Conservation (phyloP, 257 asterid species). For the Vinca minor region DNA sequence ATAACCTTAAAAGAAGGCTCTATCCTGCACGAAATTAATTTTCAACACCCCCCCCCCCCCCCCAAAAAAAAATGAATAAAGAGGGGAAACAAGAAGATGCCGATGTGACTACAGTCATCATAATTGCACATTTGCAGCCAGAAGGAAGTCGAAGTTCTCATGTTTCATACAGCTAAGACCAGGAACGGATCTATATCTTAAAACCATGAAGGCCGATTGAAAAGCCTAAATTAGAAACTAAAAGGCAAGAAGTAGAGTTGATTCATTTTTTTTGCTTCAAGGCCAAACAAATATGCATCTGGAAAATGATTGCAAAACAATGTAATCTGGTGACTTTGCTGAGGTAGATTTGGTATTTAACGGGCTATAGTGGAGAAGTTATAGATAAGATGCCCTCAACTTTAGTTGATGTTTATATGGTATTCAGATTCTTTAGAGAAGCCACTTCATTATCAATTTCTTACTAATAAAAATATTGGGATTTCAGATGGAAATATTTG, state of each 20-base stretch:
- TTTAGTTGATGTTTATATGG: background rate
- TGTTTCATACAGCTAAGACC: background rate
- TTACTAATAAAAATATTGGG: background rate
- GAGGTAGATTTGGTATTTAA: background rate
- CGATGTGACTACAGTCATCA: no score
- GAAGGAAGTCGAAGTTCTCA: background rate
- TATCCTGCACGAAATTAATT: background rate
- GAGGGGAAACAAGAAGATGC: background rate
- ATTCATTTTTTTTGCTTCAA: background rate
- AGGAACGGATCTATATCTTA: background rate
- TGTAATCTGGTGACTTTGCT: background rate
- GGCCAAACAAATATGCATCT: background rate
- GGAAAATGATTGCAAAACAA: background rate
- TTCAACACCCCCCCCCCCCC: no score
- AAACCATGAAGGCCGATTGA: background rate
- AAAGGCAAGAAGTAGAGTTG: background rate
- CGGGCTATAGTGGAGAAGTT: background rate
- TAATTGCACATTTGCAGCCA: background rate
- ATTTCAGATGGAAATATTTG: constrained; percentile 26
- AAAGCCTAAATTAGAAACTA: background rate
- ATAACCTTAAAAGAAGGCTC: background rate
- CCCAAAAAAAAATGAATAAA: no score
- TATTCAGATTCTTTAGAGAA: background rate
- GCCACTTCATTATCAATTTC: background rate
- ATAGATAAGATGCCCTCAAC: background rate